These are phyloP conservation scores for Mariannaea elegans DNA, from an alignment of 2,329 filamentous ascomycete species.

Conservation along the genomic window DNA sequence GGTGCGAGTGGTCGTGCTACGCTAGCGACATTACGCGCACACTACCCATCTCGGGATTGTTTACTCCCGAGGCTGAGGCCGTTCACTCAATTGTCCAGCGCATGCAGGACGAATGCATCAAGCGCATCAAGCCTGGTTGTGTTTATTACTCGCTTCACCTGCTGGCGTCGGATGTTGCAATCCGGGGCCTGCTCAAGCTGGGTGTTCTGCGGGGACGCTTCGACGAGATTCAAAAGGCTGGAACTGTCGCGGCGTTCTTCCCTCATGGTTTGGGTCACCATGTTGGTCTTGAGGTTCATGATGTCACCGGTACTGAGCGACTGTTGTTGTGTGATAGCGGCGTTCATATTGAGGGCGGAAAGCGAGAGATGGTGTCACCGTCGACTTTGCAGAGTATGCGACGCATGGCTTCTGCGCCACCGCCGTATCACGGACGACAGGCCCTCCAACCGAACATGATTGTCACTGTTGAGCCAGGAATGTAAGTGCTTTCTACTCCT, in stretches of 20 bases:
- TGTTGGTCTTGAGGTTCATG: conserved; percentile 72
- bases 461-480: conserved; percentile 81
- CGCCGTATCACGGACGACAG: conserved; percentile 47
- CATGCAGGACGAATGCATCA: conserved; percentile 83
- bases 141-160: conserved; percentile 77
- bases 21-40: conserved; percentile 91
- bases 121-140: conserved; percentile 72
- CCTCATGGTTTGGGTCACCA: conserved; percentile 73
- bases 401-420: conserved; percentile 35
- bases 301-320: conserved; percentile 57
- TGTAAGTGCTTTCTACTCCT: conserved; percentile 52
- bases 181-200: conserved; percentile 73
- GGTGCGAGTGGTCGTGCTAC: conserved; percentile 85
- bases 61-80: conserved; percentile 72
- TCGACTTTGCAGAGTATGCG: conserved; percentile 44
- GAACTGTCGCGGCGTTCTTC: conserved; percentile 70
- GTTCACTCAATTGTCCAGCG: conserved; percentile 81
- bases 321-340: conserved; percentile 43
- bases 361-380: conserved; percentile 53
- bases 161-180: conserved; percentile 76
- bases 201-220: conserved; percentile 75
- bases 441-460: conserved; percentile 70
- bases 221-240: conserved; percentile 61
- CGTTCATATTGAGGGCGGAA: conserved; percentile 46
- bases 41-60: conserved; percentile 77